Conservation (phyloP, 768 basidiomycete species). For the Suillus subluteus region DNA sequence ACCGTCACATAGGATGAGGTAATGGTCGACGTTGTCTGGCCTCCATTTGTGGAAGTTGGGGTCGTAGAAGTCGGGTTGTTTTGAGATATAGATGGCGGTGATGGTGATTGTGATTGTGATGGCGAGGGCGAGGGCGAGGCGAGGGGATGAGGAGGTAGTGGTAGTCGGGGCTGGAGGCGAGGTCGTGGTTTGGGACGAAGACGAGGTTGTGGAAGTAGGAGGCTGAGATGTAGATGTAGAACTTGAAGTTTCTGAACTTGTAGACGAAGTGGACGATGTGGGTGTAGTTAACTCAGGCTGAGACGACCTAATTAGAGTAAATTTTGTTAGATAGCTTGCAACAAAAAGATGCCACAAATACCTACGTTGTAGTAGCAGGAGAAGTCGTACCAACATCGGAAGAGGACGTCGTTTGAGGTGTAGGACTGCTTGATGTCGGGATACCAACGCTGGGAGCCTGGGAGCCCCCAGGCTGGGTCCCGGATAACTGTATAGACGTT, state of each 20-base stretch:
- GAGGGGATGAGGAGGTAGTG: neutral
- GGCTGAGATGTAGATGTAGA: conserved; percentile 7
- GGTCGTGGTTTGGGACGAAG: conserved; percentile 3
- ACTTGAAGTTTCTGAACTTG: neutral
- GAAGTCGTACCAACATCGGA: conserved; percentile 6
- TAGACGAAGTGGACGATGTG: neutral
- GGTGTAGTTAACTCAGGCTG: neutral
- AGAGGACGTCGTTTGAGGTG: neutral
- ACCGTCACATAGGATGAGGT: conserved; percentile 24
- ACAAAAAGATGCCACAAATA: neutral
- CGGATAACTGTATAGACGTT: neutral
- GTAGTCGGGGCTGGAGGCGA: neutral
- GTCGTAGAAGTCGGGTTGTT: conserved; percentile 9
- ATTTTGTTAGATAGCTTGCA: neutral
- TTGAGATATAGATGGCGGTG: neutral
- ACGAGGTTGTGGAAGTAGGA: neutral
- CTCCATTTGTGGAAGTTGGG: conserved; percentile 12
- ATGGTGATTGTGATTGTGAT: neutral
- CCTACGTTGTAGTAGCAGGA: conserved; percentile 21
- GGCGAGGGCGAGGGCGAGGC: neutral
- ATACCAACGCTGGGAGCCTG: neutral
- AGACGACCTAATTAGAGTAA: neutral
- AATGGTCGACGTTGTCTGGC: conserved; percentile 10
- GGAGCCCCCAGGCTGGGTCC: neutral
- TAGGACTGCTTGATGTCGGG: conserved; percentile 3